Base-by-base conservation (phyloP, 2,329 filamentous ascomycete species). In the Aquanectria penicillioides region DNA sequence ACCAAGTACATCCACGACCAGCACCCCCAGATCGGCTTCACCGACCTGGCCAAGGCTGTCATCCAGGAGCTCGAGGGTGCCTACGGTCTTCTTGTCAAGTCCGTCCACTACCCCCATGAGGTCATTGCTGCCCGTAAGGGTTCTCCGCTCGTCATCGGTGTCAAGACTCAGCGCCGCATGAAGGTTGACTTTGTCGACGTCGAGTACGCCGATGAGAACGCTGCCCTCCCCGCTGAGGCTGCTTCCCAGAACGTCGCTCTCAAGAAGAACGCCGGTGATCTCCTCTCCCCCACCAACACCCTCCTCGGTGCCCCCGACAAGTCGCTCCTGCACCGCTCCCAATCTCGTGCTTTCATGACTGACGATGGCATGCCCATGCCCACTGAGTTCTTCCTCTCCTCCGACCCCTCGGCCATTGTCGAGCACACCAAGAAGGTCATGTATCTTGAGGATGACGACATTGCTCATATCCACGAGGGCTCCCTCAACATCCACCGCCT, bases 351-450 rank as follows among this genome's bases (percentile, higher is more conserved):
- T 65, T 99, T 99, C 86, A 92, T 99, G 83, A 98, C 94, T 54
- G 95, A 99, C 74, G 95, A 99, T 78, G 95, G 95, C 77, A 91
- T 94, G 78, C 95, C 95, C 68, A 97, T 98, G 87, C 94, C 95
- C 64, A 94, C 94, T 71, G 95, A 99, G 80, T 99, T 99, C 84
- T 99, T 98, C 88, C 88, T 99, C 68, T 99, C 95, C 58, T 99
- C 95, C 59, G 95, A 99, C 80, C 95, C 95, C 15, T 97, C 95
- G 36, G 94, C 95, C 73, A 97, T 99, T 73, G 91, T 99, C 69
- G 95, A 99, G 85, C 95, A 99, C 86, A 99, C 95, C 77, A 99
- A 99, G 88, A 99, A 98, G 87, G 95, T 99, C 66, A 89, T 99
- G 80, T 99, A 99, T 84, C 90, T 99, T 55, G 95, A 99, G 85